Conservation (phyloP, 1,139 yeast species). For the Suhomyces yuchorum region DNA sequence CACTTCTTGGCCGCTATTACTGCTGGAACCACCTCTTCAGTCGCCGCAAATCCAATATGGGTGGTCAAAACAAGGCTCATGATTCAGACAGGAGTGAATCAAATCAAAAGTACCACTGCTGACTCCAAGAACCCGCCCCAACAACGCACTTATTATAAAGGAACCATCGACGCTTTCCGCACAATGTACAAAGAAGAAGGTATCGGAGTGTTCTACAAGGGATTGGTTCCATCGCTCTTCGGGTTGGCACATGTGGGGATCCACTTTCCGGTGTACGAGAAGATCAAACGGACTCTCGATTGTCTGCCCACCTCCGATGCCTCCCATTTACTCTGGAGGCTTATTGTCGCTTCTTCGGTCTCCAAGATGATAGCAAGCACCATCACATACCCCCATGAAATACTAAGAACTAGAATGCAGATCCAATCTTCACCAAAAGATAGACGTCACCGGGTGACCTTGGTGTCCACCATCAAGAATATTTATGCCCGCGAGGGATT, state of each 20-base stretch:
- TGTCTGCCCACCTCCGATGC: conserved; percentile 24
- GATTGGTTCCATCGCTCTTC: conserved; percentile 84
- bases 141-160: conserved; percentile 54
- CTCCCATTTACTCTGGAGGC: conserved; percentile 44
- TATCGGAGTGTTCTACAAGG: conserved; percentile 79
- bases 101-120: conserved; percentile 14
- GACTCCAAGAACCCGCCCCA: conserved; percentile 16
- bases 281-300: conserved; percentile 57
- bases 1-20: conserved; percentile 83
- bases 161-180: conserved; percentile 80
- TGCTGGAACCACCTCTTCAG: conserved; percentile 86
- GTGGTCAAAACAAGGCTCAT: conserved; percentile 92
- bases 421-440: conserved; percentile 34
- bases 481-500: conserved; percentile 75
- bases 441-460: conserved; percentile 18
- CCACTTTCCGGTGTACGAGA: conserved; percentile 95
- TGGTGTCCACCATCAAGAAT: conserved; percentile 34
- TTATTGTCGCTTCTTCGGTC: conserved; percentile 69
- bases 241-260: conserved; percentile 94
- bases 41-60: conserved; percentile 96
- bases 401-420: conserved; percentile 89
- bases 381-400: conserved; percentile 94
- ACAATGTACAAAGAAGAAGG: conserved; percentile 85
- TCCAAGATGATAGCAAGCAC: conserved; percentile 90
- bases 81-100: conserved; percentile 67